These are phyloP conservation scores for Conoideocrella luteorostrata DNA, from an alignment of 2,329 filamentous ascomycete genomes.

Conservation along the genomic window DNA sequence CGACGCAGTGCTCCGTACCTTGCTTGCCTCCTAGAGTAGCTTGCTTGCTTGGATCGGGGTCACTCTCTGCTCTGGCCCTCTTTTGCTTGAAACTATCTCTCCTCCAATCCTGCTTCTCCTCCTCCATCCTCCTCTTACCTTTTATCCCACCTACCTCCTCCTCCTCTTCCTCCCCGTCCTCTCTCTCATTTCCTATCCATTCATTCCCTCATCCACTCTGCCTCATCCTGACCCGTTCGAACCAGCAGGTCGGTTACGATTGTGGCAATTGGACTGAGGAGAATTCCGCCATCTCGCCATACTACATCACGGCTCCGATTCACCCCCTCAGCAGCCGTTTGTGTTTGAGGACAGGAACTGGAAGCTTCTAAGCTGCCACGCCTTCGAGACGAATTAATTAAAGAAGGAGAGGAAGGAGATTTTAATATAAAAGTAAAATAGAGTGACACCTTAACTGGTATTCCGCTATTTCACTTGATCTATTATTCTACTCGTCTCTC, in stretches of 20 bases:
- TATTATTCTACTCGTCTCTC: constrained; percentile 3
- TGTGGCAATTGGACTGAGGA: constrained; percentile 26
- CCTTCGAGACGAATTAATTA: constrained; percentile 1
- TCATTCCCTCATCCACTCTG: constrained; percentile 48
- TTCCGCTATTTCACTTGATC: constrained; percentile 20
- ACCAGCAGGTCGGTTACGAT: constrained; percentile 27
- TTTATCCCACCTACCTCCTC: constrained; percentile 28
- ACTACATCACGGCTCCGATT: constrained; percentile 13
- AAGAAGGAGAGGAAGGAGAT: constrained; percentile 15
- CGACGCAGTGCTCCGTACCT: constrained; percentile 5
- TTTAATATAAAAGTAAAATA: constrained; percentile 13
- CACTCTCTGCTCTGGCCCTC: constrained; percentile 12
- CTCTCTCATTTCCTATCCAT: constrained; percentile 38
- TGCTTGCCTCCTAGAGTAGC: not conserved
- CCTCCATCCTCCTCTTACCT: constrained; percentile 48
- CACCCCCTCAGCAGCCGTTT: constrained; percentile 17
- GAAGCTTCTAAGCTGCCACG: constrained; percentile 20
- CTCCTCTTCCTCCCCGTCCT: constrained; percentile 34
- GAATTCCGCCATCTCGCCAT: constrained; percentile 22
- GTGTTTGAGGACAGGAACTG: constrained; percentile 20
- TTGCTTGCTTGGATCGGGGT: constrained; percentile 6
- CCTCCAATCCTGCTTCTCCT: constrained; percentile 51
- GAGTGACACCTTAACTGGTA: constrained; percentile 33
- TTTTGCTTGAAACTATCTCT: constrained; percentile 34
- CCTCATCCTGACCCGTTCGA: constrained; percentile 38